Evolutionary conservation across 2,329 filamentous ascomycete genomes (phyloP).

Genomic region (Claviceps paspali): DNA sequence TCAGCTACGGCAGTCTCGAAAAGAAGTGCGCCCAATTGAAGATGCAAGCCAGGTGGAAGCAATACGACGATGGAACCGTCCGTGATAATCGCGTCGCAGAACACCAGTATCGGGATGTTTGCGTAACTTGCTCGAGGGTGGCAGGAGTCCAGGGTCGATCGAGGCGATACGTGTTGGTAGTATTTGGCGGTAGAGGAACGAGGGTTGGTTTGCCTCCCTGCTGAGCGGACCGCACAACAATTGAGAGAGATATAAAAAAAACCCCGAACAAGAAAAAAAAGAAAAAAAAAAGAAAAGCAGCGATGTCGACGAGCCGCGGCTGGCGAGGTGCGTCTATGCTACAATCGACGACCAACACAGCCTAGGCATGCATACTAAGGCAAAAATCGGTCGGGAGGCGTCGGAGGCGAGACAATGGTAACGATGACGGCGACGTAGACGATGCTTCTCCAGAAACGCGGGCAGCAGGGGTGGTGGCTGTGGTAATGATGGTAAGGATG

Average conservation of each 20-base stretch:
- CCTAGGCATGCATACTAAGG: constrained; percentile 1
- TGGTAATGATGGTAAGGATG: background rate
- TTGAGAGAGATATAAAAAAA: too few relatives aligned
- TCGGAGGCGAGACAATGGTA: background rate
- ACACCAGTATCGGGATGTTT: constrained; percentile 10
- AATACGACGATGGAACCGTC: constrained; percentile 3
- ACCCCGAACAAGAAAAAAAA: too few relatives aligned
- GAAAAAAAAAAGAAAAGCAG: background rate
- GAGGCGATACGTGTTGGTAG: constrained; percentile 4
- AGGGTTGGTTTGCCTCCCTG: too few relatives aligned
- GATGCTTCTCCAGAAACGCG: constrained; percentile 2
- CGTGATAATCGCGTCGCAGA: constrained; percentile 9
- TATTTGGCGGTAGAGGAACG: constrained; percentile 1
- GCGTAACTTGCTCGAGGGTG: constrained; percentile 12
- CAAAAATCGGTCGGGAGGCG: background rate
- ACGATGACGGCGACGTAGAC: background rate
- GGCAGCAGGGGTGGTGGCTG: background rate
- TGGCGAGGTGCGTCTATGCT: background rate
- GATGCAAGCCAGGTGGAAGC: constrained; percentile 6
- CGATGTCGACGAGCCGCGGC: background rate
- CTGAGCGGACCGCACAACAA: too few relatives aligned
- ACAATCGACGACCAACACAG: background rate
- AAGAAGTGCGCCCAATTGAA: constrained; percentile 15
- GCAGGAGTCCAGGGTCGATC: constrained; percentile 4
- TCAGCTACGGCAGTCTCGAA: constrained; percentile 15